Conservation (phyloP, 2,329 filamentous ascomycete genomes). For the Xylariales sp. region DNA sequence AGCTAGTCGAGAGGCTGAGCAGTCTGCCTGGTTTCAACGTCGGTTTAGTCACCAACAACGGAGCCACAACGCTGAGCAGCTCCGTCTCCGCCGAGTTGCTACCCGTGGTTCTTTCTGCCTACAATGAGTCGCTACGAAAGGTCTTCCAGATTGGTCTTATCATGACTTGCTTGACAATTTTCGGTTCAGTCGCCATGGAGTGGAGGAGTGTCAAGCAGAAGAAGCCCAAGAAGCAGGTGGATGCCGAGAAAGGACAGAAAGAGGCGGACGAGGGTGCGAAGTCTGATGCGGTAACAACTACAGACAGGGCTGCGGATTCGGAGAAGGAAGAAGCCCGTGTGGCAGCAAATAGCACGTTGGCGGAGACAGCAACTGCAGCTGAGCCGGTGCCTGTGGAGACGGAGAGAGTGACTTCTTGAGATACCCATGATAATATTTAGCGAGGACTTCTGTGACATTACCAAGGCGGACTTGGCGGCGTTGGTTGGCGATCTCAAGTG, state of each 20-base stretch:
- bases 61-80: conserved; percentile 23
- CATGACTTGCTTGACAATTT: conserved; percentile 45
- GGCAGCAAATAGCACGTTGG: neutral
- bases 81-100: conserved; percentile 19
- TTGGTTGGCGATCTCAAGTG: neutral
- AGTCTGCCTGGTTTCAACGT: conserved; percentile 25
- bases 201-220: conserved; percentile 47
- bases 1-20: conserved; percentile 31
- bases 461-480: too few relatives aligned
- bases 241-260: conserved; percentile 14
- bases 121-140: conserved; percentile 56
- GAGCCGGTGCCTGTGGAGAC: conserved; percentile 4
- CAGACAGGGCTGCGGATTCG: neutral
- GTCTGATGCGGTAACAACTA: neutral
- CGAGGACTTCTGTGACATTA: too few relatives aligned
- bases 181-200: conserved; percentile 53
- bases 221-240: conserved; percentile 13
- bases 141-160: conserved; percentile 58
- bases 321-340: neutral
- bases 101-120: conserved; percentile 35
- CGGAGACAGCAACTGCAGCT: conserved; percentile 1
- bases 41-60: conserved; percentile 21
- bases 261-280: neutral
- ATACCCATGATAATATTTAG: neutral
- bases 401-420: neutral